phyloP scores from a whole-genome alignment of 129 eudicot genomes.

The Ambrosia trifida region DNA sequence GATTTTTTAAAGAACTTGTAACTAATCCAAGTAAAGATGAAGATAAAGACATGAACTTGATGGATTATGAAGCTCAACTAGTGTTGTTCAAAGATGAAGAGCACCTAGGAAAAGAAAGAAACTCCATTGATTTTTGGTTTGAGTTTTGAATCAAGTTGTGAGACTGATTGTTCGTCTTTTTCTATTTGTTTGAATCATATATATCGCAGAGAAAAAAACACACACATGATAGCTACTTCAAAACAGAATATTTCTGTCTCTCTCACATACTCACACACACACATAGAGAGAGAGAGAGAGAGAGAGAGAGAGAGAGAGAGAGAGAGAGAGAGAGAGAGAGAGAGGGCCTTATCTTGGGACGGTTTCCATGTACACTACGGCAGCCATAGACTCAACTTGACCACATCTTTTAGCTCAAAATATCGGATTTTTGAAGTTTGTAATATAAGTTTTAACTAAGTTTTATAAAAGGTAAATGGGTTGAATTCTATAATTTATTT shows the following conservation, averaged over 20 bases:
- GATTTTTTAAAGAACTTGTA: constrained; percentile 8
- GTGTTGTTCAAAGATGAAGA: constrained; percentile 10
- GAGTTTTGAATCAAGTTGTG: constrained; percentile 31
- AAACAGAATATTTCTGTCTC: constrained; percentile 40
- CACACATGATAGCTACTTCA: constrained; percentile 39
- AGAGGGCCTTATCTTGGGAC: constrained; percentile 37
- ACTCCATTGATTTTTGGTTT: constrained; percentile 26
- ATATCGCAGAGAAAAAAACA: constrained; percentile 42
- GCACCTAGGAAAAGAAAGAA: constrained; percentile 10
- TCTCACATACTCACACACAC: constrained; percentile 24
- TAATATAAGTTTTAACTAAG: not conserved
- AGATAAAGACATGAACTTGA: not conserved
- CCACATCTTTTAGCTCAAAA: constrained; percentile 27
- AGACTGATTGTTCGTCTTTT: constrained; percentile 42
- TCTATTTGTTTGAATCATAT: constrained; percentile 38
- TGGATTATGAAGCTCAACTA: not conserved
- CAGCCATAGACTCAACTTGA: constrained; percentile 37
- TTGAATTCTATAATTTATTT: not conserved
- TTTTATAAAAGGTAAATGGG: not conserved
- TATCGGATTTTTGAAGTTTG: not conserved
- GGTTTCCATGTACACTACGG: constrained; percentile 37
- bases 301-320: too few species aligned
- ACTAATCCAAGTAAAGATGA: constrained; percentile 1
- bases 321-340: not conserved
- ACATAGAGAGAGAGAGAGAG: too few species aligned